Base-by-base conservation (phyloP, 2,329 filamentous ascomycete genomes). In the Beauveria scarabaeidicola region DNA sequence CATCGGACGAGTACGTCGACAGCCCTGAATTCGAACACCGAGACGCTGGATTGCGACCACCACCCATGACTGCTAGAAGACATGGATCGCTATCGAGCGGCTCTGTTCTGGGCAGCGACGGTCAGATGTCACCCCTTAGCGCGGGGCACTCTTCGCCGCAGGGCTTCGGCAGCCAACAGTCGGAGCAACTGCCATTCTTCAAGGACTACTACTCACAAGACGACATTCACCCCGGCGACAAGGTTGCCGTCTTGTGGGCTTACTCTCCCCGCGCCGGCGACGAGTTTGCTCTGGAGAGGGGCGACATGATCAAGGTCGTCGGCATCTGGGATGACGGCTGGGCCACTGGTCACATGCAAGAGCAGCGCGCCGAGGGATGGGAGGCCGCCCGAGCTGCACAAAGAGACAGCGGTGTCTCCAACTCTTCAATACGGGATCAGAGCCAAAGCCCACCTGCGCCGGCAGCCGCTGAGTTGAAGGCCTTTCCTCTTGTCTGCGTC, bases 241-340 rank as follows among this genome's bases (percentile, higher is more conserved):
- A 88, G 61, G 93, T 99, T 46, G 84, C 94, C 15, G 90, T 91
- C 2, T 81, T 99, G 15, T 99, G 94, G 94, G 93, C 94, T 2
- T 99, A 99, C 73, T 91, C 96, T 67, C 93, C 94, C 38, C 89
- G 94, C 38, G 94, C 94, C 5, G 85, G 86, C 32, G 94, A 99
- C 68, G 94, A 99, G 70, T 97, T 97, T 69, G 81, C 90, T 43
- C 79, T 99, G 41, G 94, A 97, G 68, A 86, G 94, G 61, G 94
- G 94, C 58, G 94, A 99, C 70, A 97, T 99, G 92, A 82, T 99
- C 69, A 97, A 97, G 76, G 87, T 99, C 15, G 88, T 97, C 36
- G 94, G 94, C 63, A 99, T 99, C 65, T 99, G 94, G 94, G 94
- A 99, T 69, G 94, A 99, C 71, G 94, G 94, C 51, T 99, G 94